These are phyloP conservation scores for Isabelozyma rhagii DNA, from an alignment of 805 yeast genomes.

Conservation along the genomic window DNA sequence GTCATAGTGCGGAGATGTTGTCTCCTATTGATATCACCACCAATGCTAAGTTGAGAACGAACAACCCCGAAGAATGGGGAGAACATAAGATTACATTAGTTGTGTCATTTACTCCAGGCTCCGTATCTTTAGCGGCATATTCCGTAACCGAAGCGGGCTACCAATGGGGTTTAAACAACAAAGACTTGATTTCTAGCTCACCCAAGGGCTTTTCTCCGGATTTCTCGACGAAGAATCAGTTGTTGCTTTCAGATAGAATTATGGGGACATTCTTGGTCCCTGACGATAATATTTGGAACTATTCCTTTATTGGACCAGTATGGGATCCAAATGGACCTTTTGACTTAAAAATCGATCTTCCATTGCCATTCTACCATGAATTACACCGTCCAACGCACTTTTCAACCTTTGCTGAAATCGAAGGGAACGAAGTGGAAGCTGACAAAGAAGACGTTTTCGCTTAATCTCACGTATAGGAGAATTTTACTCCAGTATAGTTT, in stretches of 20 bases:
- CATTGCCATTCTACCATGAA: constrained; percentile 80
- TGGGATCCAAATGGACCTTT: constrained; percentile 66
- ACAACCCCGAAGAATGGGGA: constrained; percentile 36
- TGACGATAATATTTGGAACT: constrained; percentile 83
- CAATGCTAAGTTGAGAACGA: constrained; percentile 43
- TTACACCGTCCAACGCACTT: constrained; percentile 89
- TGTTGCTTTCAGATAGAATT: constrained; percentile 69
- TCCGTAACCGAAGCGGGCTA: constrained; percentile 61
- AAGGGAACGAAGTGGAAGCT: constrained; percentile 57
- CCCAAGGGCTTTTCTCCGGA: constrained; percentile 67
- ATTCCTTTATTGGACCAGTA: constrained; percentile 80
- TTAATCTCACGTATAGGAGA: constrained; percentile 13
- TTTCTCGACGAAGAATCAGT: constrained; percentile 62
- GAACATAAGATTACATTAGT: constrained; percentile 52
- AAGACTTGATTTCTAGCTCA: constrained; percentile 48
- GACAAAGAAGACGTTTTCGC: constrained; percentile 65
- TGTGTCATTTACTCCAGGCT: constrained; percentile 78
- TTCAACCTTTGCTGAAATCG: constrained; percentile 65
- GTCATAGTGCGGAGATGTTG: constrained; percentile 60
- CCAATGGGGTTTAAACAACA: constrained; percentile 71
- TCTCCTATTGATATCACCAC: constrained; percentile 69
- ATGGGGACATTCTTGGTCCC: constrained; percentile 88
- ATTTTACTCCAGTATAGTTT: background rate
- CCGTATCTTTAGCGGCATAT: constrained; percentile 71
- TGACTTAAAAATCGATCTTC: constrained; percentile 70